Evolutionary conservation across 2,329 filamentous ascomycete species (phyloP), one percentile per base, ranked within the genome.

Genomic region (Claviceps sp.): DNA sequence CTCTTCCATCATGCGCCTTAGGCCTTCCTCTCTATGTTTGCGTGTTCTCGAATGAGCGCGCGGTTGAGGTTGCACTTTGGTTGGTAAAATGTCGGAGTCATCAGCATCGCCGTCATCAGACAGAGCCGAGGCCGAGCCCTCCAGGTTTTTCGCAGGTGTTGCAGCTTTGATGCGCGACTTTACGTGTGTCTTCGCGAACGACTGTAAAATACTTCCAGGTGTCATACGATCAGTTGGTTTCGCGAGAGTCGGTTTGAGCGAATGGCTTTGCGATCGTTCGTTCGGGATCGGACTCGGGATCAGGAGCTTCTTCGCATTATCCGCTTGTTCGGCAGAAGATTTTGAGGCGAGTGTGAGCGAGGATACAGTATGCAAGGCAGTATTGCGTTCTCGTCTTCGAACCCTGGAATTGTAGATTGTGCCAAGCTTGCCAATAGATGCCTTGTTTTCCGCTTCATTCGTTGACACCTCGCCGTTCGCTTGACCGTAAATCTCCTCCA

Each of bases 131-230:
- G 52, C 44, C 5, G 53, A 52, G 16, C 68, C 64, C 41, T 66
- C 64, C 47, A 64, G 59, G 50, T 68, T 58, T 46, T 61, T 65
- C 5, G 55, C 48, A 6, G 59, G 54, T 10, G 60, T 57, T 60
- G 82, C 87, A 4, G 82, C 72, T 59, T 71, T 74, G 4, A 16
- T 4, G 2, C 68, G 60, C 0, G 72, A 61, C 48, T 62, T 68
- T 4, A 64, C 59, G 3, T 65, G 66, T 5, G 74, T 71, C 60
- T 85, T 87, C 14, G 87, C 85, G 64, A 94, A 94, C 0, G 87
- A 85, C 55, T 84, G 83, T 74, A 93, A 89, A 26, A 94, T 80
- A 54, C 79, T 78, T 2, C 69, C 71, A 13, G 82, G 79, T 16
- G 71, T 73, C 50, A 78, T 77, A 52, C 78, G 78, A 61, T 87